Evolutionary conservation across 208 protist species (phyloP).

Genomic region (Acanthamoeba royreba): DNA sequence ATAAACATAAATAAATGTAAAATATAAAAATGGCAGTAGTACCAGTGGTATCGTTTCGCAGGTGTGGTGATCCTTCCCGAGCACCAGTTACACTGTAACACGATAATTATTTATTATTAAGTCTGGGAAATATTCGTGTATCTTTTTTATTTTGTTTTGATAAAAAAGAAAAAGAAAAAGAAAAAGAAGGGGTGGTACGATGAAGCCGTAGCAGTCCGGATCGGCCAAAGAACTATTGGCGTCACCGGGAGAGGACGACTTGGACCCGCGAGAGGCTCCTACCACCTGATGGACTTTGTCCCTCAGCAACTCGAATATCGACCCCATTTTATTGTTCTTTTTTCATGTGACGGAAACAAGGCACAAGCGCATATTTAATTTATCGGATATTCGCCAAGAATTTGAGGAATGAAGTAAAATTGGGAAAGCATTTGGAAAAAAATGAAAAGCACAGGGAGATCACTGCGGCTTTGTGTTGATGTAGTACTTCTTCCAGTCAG

Average conservation of each 20-base stretch:
- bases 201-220: not conserved
- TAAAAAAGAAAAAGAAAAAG: not conserved
- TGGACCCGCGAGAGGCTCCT: not conserved
- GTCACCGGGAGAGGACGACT: not conserved
- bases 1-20: not conserved
- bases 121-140: too few species aligned
- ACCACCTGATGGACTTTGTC: not conserved
- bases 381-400: too few species aligned
- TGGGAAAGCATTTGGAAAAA: too few species aligned
- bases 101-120: too few species aligned
- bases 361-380: too few species aligned
- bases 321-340: too few species aligned
- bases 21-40: not conserved
- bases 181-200: not conserved
- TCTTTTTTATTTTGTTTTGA: not conserved
- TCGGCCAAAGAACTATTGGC: not conserved
- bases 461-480: too few species aligned
- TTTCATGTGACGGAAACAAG: too few species aligned
- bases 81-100: not conserved
- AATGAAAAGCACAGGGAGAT: too few species aligned
- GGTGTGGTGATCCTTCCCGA: not conserved
- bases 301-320: not conserved
- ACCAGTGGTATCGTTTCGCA: not conserved
- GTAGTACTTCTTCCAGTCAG: not conserved
- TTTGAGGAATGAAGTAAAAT: too few species aligned